Evolutionary conservation across 495 filamentous ascomycete genomes (phyloP), one percentile per base, ranked within the genome.

Genomic region (Talaromyces adpressus): DNA sequence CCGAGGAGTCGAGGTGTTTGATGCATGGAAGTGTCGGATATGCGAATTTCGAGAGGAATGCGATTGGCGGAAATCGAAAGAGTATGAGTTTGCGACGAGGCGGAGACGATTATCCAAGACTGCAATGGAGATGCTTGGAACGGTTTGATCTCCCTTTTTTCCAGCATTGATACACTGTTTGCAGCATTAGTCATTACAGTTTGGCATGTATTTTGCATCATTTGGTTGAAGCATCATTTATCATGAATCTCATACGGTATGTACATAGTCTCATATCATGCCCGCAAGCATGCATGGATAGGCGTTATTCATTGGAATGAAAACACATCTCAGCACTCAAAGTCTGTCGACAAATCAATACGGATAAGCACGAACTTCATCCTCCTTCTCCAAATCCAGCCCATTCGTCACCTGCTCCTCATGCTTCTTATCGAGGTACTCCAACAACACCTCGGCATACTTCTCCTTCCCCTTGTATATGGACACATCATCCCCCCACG

Each of bases 401-500:
- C 92, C 91, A 11, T 69, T 75, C 29, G 76, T 80, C 18, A 94
- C 69, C 82, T 96, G 91, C 75, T 90, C 87, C 72, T 81, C 72
- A 78, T 95, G 91, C 78, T 89, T 89, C 71, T 67, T 68, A 76
- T 96, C 92, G 70, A 97, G 70, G 77, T 86, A 97, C 77, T 92
- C 89, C 66, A 96, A 74, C 72, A 97, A 72, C 3, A 95, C 87
- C 36, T 90, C 87, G 64, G 83, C 81, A 75, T 91, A 96, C 70
- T 79, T 85, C 69, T 91, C 90, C 77, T 82, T 87, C 20, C 92
- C 92, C 78, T 95, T 95, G 73, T 97, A 96, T 74, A 76, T 77
- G 34, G 84, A 82, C 9, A 96, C 92, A 81, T 94, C 89, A 57
- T 91, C 87, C 1, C 89, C 89, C 92, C 92, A 96, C 75, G 90